Base-by-base conservation (phyloP, 2,329 filamentous ascomycete species). In the Fusarium chlamydosporum region DNA sequence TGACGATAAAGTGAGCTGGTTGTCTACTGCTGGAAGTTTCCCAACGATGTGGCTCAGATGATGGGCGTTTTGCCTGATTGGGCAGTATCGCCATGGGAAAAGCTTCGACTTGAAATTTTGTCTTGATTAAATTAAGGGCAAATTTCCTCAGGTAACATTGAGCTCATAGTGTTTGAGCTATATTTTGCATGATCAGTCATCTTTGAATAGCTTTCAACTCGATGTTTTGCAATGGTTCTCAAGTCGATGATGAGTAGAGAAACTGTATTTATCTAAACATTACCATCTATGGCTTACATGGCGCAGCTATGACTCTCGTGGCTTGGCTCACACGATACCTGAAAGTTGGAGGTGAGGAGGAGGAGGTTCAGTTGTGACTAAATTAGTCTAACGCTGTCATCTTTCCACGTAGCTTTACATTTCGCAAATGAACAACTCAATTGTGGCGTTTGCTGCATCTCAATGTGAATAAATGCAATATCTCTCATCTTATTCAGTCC, bases 21-120 rank as follows among this genome's bases (percentile, higher is more conserved):
- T n/a, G n/a, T n/a, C n/a, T 33, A 23, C 23, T 18, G 29, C n/a
- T 16, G 27, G 38, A 60, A 38, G 40, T 61, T 43, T 15, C 20
- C 27, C n/a, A 37, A 23, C 51, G 18, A 41, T 18, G 51, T 66
- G 41, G 61, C 63, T 61, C 35, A 42, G 58, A 26, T 37, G 58
- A n/a, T 31, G 53, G 61, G 48, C 29, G 41, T 65, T 60, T 65
- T 48, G 45, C 61, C 61, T 12, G 46, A 65, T 65, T 35, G 37
- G 61, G 61, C 33, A 64, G 38, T 58, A 50, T 64, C 38, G 43
- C 59, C 59, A 54, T 59, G 23, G 35, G 31, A 33, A 53, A 33
- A 53, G 53, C 60, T 43, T 65, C 41, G 20, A 20, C 23, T 29
- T 47, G 7, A 16, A 27, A 35, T 34, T 38, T 23, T n/a, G 45